Evolutionary conservation across 2,329 filamentous ascomycete genomes (phyloP), one percentile per base, ranked within the genome.

Genomic region (Hypoxylon sp.): DNA sequence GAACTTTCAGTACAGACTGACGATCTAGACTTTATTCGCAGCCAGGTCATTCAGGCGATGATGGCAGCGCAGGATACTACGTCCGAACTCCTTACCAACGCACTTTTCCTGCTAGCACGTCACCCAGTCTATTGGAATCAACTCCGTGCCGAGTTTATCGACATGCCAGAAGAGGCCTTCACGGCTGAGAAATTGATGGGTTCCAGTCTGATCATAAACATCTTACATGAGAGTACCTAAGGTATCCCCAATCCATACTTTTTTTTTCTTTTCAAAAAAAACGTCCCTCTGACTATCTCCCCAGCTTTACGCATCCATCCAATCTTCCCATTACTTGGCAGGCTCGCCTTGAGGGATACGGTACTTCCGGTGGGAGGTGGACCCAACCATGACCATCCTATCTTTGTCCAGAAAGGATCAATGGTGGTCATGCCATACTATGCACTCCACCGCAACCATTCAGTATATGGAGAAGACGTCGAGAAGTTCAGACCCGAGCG

Each of bases 41-140:
- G 44, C 49, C 55, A 63, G 28, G 15, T 63, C 6, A 30, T 63
- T 1, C 60, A 63, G 39, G 60, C 43, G n/a, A 63, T 63, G 60
- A 63, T 63, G 54, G 60, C 60, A 34, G 41, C 60, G 3, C 50
- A 58, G 20, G 60, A 63, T 7, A 63, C 60, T 10, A 63, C 55
- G 1, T 54, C 60, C 5, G 51, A 49, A 28, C 37, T 63, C 5
- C 3, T 63, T 1, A 37, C 49, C 1, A 52, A 59, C 15, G 15
- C 17, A 6, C 43, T 59, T 19, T 52, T 46, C 4, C 41, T 52
- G 5, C 39, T 59, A 22, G 44, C 48, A 13, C 39, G 48, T 6
- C 17, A 58, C 30, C 56, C 47, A 10, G 39, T 1, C 15, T 26
- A 52, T 13, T 51, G 47, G 28, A 8, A 46, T 4, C 48, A 52